Percentiles rank a stretch among this genome's conserved stretches.
Evolutionary conservation across 306 rosid species (phyloP).

Genomic region (Lathyrus tuberosus): DNA sequence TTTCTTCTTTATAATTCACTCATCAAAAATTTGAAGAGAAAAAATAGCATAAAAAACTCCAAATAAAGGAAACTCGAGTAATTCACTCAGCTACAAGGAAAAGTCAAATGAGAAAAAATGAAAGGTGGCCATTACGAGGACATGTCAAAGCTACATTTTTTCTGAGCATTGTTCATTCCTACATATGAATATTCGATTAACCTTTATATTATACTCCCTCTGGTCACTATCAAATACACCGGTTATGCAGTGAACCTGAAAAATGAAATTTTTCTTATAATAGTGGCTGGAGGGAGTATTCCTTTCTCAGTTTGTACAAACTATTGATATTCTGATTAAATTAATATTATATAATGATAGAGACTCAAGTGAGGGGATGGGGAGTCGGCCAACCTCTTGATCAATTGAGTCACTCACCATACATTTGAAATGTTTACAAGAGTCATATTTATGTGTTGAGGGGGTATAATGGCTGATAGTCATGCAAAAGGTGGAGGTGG

Average conservation of each 20-base stretch:
- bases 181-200: constrained; percentile 21
- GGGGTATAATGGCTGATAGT: constrained; percentile 1
- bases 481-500: constrained; percentile 1
- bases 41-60: neutral
- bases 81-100: constrained; percentile 21
- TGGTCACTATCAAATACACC: too few species aligned
- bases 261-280: too few species aligned
- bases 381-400: neutral
- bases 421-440: neutral
- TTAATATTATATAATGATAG: neutral
- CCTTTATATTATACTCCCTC: neutral
- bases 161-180: constrained; percentile 31
- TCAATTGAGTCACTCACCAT: neutral
- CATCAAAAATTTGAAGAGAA: constrained; percentile 9
- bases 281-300: neutral
- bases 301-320: constrained; percentile 12
- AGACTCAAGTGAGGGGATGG: neutral
- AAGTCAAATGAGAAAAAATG: neutral
- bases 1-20: constrained; percentile 11
- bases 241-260: too few species aligned
- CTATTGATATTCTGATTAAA: constrained; percentile 31
- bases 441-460: constrained; percentile 1
- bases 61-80: constrained; percentile 11
- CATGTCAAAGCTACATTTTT: neutral
- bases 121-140: constrained; percentile 9